phyloP scores from a whole-genome alignment of 345 rosid species.

The Eutrema heterophyllum region DNA sequence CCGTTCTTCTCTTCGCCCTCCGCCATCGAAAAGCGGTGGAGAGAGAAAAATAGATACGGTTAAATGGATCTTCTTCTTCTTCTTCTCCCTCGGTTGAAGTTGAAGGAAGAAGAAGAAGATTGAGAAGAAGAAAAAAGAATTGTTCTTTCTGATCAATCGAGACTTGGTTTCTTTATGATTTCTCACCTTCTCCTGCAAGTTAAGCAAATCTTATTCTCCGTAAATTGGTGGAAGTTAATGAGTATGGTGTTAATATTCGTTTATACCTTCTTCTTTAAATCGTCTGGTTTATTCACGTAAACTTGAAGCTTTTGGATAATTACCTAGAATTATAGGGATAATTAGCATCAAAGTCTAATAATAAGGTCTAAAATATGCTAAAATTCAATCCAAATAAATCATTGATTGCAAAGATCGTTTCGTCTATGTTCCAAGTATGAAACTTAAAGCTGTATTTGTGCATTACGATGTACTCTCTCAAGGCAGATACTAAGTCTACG shows the following conservation, averaged over 20 bases:
- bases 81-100: not conserved
- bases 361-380: no score
- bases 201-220: not conserved
- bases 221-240: not conserved
- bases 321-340: no score
- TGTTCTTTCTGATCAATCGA: not conserved
- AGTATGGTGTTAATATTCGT: not conserved
- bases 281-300: no score
- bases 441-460: no score
- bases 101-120: not conserved
- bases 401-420: no score
- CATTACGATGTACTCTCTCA: no score
- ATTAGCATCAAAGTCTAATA: no score
- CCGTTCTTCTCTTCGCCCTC: constrained; percentile 53
- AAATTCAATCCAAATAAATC: no score
- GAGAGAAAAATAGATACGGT: constrained; percentile 16
- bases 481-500: no score
- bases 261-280: no score
- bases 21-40: constrained; percentile 30
- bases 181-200: constrained; percentile 27
- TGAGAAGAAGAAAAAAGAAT: not conserved
- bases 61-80: constrained; percentile 17
- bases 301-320: no score
- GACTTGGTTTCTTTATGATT: not conserved
- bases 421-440: no score